phyloP scores from a whole-genome alignment of 768 basidiomycete genomes.

The Kwoniella sp. region DNA sequence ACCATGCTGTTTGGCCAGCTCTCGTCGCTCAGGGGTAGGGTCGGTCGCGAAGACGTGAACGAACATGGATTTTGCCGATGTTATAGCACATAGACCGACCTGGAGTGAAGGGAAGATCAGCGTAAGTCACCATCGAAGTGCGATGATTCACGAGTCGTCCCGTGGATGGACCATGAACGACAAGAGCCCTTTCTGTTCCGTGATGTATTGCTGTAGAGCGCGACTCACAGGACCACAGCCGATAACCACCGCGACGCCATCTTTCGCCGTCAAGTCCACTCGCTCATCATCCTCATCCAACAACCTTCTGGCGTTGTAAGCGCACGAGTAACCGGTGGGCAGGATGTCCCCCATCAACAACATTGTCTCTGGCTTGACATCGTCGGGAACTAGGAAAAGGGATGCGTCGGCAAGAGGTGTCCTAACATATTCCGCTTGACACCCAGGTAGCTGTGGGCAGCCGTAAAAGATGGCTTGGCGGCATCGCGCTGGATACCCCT shows the following conservation, averaged over 20 bases:
- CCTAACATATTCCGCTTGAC: conserved; percentile 52
- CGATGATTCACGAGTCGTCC: neutral
- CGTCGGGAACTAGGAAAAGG: conserved; percentile 41
- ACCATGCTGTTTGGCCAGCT: conserved; percentile 54
- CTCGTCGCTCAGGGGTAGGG: conserved; percentile 26
- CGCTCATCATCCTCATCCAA: conserved; percentile 37
- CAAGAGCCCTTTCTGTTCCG: no score
- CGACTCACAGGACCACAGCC: conserved; percentile 56
- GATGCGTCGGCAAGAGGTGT: conserved; percentile 46
- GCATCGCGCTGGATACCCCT: conserved; percentile 47
- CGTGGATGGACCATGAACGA: no score
- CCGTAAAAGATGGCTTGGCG: conserved; percentile 39
- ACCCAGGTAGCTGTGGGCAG: conserved; percentile 37
- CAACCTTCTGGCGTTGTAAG: conserved; percentile 47
- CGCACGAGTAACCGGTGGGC: conserved; percentile 52
- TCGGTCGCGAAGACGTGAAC: conserved; percentile 49
- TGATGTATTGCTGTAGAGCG: no score
- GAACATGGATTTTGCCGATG: conserved; percentile 53
- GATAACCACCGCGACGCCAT: conserved; percentile 51
- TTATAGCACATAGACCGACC: conserved; percentile 55
- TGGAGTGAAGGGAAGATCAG: conserved; percentile 2
- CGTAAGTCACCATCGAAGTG: no score
- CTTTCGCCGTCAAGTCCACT: conserved; percentile 18
- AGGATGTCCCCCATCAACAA: conserved; percentile 54
- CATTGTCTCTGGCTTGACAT: conserved; percentile 37